A percentile compares a stretch with the other conserved stretches of the same genome.
These are phyloP conservation scores for Hibiscus trionum DNA, from an alignment of 345 rosid genomes.

Conservation along the genomic window DNA sequence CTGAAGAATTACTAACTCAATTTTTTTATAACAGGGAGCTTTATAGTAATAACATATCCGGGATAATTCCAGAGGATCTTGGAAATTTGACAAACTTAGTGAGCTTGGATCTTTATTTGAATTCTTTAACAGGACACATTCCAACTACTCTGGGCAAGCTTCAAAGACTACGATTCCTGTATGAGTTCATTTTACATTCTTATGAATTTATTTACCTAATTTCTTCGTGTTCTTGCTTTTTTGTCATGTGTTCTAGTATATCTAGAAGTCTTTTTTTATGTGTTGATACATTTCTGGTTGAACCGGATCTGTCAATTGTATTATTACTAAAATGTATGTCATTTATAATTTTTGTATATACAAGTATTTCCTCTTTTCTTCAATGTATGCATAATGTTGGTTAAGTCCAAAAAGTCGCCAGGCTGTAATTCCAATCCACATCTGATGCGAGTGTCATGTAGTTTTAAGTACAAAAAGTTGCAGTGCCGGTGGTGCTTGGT, in stretches of 20 bases:
- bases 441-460: background rate
- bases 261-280: background rate
- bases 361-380: background rate
- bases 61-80: slow-evolving; percentile 59
- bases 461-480: background rate
- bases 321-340: background rate
- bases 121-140: slow-evolving; percentile 47
- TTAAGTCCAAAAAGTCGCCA: background rate
- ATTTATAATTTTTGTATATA: background rate
- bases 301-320: background rate
- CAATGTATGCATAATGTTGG: background rate
- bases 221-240: background rate
- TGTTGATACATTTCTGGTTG: background rate
- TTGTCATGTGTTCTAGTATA: background rate
- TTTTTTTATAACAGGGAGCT: slow-evolving; percentile 59
- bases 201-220: background rate
- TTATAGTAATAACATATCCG: slow-evolving; percentile 63
- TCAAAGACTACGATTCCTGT: slow-evolving; percentile 63
- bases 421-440: background rate
- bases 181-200: slow-evolving; percentile 24
- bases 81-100: slow-evolving; percentile 70
- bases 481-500: background rate
- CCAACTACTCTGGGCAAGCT: slow-evolving; percentile 54
- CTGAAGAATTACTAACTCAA: background rate
- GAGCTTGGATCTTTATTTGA: slow-evolving; percentile 92